These are phyloP conservation scores for Panicum hallii DNA, from an alignment of 202 grass and related monocot species.

Conservation along the genomic window DNA sequence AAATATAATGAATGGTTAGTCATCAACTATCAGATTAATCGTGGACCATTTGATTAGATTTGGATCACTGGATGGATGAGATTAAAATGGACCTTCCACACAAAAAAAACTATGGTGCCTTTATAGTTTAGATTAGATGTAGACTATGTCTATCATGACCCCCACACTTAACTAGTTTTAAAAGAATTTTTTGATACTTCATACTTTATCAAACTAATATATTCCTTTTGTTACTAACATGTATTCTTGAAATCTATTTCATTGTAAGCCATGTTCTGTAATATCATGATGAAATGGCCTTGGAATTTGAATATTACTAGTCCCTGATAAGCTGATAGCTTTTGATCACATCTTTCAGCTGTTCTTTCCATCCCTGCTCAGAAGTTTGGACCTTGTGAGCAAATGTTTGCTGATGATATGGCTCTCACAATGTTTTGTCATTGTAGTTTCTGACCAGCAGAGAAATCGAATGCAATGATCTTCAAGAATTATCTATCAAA, in stretches of 20 bases:
- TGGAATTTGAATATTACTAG: slow-evolving; percentile 25
- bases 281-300: slow-evolving; percentile 9
- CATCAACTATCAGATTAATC: background rate
- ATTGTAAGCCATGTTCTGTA: slow-evolving; percentile 19
- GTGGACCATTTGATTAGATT: background rate
- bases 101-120: background rate
- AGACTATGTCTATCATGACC: background rate
- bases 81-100: background rate
- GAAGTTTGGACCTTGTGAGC: slow-evolving; percentile 11
- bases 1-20: background rate
- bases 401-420: background rate
- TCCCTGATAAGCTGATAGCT: slow-evolving; percentile 2
- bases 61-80: background rate
- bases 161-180: background rate
- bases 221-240: slow-evolving; percentile 17
- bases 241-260: slow-evolving; percentile 9
- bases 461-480: slow-evolving; percentile 62
- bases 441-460: slow-evolving; percentile 64
- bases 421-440: background rate
- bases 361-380: slow-evolving; percentile 22
- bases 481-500: slow-evolving; percentile 71
- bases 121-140: background rate
- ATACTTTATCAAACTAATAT: slow-evolving; percentile 3
- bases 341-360: slow-evolving; percentile 2
- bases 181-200: slow-evolving; percentile 29